These are phyloP conservation scores for Ogataea minuta DNA, from an alignment of 805 yeast genomes.

Conservation along the genomic window DNA sequence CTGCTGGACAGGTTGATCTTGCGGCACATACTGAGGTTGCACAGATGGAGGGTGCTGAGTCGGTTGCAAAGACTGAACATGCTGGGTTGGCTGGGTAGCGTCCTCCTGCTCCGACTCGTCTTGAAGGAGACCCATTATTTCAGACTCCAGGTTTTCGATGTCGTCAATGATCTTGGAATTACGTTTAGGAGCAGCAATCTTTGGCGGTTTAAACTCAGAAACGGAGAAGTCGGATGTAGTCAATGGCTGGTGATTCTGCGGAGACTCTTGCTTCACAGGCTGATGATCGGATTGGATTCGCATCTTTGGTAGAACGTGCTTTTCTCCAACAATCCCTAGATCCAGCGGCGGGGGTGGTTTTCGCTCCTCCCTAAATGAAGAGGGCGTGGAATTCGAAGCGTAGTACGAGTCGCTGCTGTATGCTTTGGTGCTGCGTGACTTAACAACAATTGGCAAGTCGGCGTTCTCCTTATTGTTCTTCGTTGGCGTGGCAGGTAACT, in stretches of 20 bases:
- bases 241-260: background rate
- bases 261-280: too few relatives aligned
- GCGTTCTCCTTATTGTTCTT: slow-evolving; percentile 6
- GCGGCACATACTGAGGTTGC: background rate
- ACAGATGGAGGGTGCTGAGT: slow-evolving; percentile 4
- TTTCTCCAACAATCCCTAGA: background rate
- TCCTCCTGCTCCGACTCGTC: slow-evolving; percentile 2
- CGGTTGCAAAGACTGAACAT: slow-evolving; percentile 12
- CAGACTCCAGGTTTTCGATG: slow-evolving; percentile 29
- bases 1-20: too few relatives aligned
- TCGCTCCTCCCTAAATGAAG: slow-evolving; percentile 11
- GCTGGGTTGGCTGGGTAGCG: slow-evolving; percentile 1
- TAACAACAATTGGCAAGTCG: slow-evolving; percentile 4
- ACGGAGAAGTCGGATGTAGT: slow-evolving; percentile 1
- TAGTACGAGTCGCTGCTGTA: slow-evolving; percentile 11
- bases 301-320: too few relatives aligned
- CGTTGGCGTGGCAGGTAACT: slow-evolving; percentile 7
- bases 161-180: slow-evolving; percentile 28
- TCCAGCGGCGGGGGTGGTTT: slow-evolving; percentile 15
- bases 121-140: slow-evolving; percentile 25
- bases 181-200: slow-evolving; percentile 13
- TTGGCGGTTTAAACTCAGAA: slow-evolving; percentile 6
- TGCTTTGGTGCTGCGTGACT: slow-evolving; percentile 3
- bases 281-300: too few relatives aligned
- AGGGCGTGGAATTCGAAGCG: slow-evolving; percentile 10